Conservation (phyloP, 768 basidiomycete genomes). For the Tephrocybe sp. region DNA sequence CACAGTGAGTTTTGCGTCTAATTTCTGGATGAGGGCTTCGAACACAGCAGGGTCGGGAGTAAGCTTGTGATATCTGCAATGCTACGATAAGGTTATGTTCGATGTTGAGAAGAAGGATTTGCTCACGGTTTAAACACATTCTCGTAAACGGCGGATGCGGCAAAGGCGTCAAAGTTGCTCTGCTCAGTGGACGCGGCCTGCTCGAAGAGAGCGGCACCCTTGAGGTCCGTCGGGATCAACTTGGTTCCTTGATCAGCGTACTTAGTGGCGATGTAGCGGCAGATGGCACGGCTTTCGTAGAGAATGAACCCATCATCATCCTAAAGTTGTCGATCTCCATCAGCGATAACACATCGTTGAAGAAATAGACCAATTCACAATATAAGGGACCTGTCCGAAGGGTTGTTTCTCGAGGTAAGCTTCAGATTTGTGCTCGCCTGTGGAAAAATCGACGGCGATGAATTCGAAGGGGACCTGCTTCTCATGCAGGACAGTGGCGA, state of each 20-base stretch:
- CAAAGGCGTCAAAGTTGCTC: constrained; percentile 39
- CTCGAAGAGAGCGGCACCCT: constrained; percentile 34
- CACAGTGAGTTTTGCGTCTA: constrained; percentile 33
- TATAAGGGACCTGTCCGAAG: constrained; percentile 14
- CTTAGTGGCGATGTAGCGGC: constrained; percentile 48
- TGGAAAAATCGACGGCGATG: constrained; percentile 7
- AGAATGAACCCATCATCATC: constrained; percentile 38
- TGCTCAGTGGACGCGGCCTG: constrained; percentile 42
- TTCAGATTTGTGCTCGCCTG: constrained; percentile 10
- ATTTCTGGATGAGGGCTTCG: constrained; percentile 19
- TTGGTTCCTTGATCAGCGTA: constrained; percentile 39
- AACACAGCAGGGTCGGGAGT: constrained; percentile 16
- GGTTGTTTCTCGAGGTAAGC: constrained; percentile 10
- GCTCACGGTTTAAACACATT: constrained; percentile 43
- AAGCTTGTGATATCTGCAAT: neutral
- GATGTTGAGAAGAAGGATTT: neutral
- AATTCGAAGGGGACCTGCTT: constrained; percentile 18
- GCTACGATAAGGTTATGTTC: neutral
- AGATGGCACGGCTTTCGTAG: constrained; percentile 53
- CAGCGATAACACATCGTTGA: neutral
- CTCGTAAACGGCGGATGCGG: constrained; percentile 33
- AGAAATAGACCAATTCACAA: constrained; percentile 3
- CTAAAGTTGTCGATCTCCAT: neutral
- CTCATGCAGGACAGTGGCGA: constrained; percentile 11
- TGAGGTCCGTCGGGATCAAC: constrained; percentile 38